These are phyloP conservation scores for Teunomyces funiuensis DNA, from an alignment of 805 yeast genomes.

Conservation along the genomic window DNA sequence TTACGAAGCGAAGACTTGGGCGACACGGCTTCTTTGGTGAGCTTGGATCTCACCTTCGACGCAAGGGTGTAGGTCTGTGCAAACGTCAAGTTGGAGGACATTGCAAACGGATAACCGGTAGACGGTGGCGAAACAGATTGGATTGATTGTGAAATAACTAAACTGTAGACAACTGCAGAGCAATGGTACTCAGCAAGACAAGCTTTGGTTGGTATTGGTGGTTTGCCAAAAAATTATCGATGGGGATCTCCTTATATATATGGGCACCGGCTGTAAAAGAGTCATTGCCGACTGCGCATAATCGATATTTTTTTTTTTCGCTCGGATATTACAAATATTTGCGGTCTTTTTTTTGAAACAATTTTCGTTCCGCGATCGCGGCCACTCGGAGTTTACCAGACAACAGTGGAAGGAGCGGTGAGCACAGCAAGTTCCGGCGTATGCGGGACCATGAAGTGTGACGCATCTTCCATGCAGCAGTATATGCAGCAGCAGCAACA, in stretches of 20 bases:
- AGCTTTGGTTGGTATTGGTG: not conserved
- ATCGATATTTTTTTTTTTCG: not conserved
- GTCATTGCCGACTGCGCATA: conserved; percentile 1
- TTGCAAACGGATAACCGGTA: too few relatives aligned
- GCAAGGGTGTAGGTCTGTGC: conserved; percentile 63
- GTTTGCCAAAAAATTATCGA: not conserved
- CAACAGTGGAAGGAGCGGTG: too few relatives aligned
- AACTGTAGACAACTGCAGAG: too few relatives aligned
- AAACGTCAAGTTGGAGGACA: conserved; percentile 23
- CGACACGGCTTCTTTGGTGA: conserved; percentile 59
- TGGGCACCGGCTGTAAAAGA: conserved; percentile 3
- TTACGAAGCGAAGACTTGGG: conserved; percentile 57
- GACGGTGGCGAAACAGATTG: too few relatives aligned
- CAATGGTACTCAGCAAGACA: too few relatives aligned
- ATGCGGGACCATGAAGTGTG: too few relatives aligned
- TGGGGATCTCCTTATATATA: conserved; percentile 1
- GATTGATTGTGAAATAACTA: too few relatives aligned
- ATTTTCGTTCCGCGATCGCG: not conserved
- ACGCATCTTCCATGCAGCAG: too few relatives aligned
- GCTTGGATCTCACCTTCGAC: conserved; percentile 60
- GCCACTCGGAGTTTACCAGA: not conserved
- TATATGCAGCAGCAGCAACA: too few relatives aligned
- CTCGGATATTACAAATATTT: not conserved
- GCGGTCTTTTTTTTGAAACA: not conserved
- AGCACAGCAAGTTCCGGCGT: too few relatives aligned